phyloP scores from a whole-genome alignment of 2,329 filamentous ascomycete genomes.

The Fusarium virguliforme region DNA sequence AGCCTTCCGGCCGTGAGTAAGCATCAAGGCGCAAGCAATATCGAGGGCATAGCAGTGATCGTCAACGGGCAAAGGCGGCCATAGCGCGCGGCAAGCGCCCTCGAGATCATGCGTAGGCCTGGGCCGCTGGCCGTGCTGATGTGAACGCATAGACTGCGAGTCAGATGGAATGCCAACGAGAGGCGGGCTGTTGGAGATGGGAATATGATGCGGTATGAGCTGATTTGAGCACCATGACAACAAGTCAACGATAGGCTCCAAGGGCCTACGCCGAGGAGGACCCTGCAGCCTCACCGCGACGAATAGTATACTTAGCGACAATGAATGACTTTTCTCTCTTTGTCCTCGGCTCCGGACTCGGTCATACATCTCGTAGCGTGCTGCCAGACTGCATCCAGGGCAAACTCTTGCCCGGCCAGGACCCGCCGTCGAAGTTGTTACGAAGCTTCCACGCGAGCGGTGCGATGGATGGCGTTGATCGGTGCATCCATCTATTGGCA shows the following conservation, averaged over 20 bases:
- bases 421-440: constrained; percentile 17
- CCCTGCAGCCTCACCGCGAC: constrained; percentile 22
- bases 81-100: constrained; percentile 7
- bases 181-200: constrained; percentile 21
- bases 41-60: not conserved
- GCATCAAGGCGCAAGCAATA: constrained; percentile 11
- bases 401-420: constrained; percentile 27
- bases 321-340: constrained; percentile 29
- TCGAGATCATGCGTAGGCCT: not conserved
- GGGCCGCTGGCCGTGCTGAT: not conserved
- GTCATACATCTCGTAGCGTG: not conserved
- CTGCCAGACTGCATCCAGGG: constrained; percentile 17
- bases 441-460: constrained; percentile 21
- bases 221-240: constrained; percentile 32
- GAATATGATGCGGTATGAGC: constrained; percentile 28
- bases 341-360: constrained; percentile 2
- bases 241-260: constrained; percentile 10
- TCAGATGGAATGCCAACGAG: constrained; percentile 9
- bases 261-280: constrained; percentile 13
- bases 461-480: constrained; percentile 11
- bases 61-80: not conserved
- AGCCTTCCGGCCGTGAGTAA: not conserved
- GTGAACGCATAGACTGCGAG: constrained; percentile 13
- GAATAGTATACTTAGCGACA: constrained; percentile 28
- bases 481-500: constrained; percentile 24